Evolutionary conservation across 345 rosid genomes (phyloP).

Genomic region (Combretum micranthum): DNA sequence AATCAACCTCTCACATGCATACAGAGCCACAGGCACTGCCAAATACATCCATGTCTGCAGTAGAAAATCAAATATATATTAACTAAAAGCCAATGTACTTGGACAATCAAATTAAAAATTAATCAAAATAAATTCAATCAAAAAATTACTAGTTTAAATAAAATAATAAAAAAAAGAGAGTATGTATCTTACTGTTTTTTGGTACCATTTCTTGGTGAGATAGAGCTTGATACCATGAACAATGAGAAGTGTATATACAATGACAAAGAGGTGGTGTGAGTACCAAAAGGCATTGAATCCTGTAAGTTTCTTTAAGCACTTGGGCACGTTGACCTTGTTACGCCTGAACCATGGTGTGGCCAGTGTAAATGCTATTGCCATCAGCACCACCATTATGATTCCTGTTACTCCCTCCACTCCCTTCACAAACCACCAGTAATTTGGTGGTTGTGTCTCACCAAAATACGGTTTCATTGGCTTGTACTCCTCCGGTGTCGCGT

Average conservation of each 20-base stretch:
- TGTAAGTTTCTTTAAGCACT: constrained; percentile 56
- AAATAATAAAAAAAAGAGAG: neutral
- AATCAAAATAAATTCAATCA: neutral
- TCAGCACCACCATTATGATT: constrained; percentile 59
- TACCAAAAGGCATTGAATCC: constrained; percentile 96
- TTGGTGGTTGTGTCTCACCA: constrained; percentile 47
- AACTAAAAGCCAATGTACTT: neutral
- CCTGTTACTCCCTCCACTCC: constrained; percentile 83
- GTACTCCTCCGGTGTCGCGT: constrained; percentile 52
- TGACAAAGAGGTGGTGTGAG: constrained; percentile 72
- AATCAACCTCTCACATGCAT: constrained; percentile 57
- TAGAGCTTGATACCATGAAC: constrained; percentile 73
- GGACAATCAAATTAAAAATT: neutral
- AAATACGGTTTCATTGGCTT: constrained; percentile 52
- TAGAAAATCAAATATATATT: neutral
- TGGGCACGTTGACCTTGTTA: constrained; percentile 66
- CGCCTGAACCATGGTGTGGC: constrained; percentile 92
- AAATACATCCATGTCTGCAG: constrained; percentile 91
- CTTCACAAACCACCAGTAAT: constrained; percentile 71
- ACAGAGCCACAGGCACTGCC: constrained; percentile 57
- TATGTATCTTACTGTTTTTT: constrained; percentile 51
- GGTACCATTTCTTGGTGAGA: constrained; percentile 66
- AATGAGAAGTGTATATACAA: constrained; percentile 70
- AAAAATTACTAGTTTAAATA: neutral
- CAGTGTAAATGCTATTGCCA: constrained; percentile 74